Evolutionary conservation across 768 basidiomycete species (phyloP).

Genomic region (Leucocoprinus birnbaumii): DNA sequence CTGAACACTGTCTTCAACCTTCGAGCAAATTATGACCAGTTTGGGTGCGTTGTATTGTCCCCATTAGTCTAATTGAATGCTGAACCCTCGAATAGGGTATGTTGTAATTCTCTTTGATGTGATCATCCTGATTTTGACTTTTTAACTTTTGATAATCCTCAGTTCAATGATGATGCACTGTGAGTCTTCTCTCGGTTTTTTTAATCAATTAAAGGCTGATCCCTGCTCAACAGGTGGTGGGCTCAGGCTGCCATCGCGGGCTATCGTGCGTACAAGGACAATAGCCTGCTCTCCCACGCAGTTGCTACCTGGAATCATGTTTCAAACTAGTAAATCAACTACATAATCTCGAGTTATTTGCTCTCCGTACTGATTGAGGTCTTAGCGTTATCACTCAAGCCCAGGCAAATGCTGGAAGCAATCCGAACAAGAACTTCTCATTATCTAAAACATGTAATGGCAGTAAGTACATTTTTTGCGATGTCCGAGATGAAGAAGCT

Average conservation of each 20-base stretch:
- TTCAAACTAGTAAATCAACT: conserved; percentile 32
- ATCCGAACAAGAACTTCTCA: conserved; percentile 38
- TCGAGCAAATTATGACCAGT: conserved; percentile 39
- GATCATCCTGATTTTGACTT: not conserved
- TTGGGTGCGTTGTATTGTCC: conserved; percentile 24
- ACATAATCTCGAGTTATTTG: not conserved
- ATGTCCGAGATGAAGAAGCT: not conserved
- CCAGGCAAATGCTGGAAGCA: conserved; percentile 32
- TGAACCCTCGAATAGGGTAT: conserved; percentile 15
- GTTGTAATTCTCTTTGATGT: conserved; percentile 2
- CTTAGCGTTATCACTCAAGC: conserved; percentile 40
- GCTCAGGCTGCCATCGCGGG: conserved; percentile 49
- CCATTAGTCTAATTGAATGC: not conserved
- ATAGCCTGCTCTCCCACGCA: conserved; percentile 38
- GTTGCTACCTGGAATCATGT: conserved; percentile 48
- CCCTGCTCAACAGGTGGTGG: conserved; percentile 40
- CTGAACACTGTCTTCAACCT: conserved; percentile 38
- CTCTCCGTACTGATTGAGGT: not conserved
- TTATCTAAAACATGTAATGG: conserved; percentile 42
- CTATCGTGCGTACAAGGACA: conserved; percentile 44
- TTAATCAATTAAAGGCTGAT: not conserved
- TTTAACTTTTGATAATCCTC: not conserved
- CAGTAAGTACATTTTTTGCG: conserved; percentile 23
- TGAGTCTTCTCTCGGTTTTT: conserved; percentile 16
- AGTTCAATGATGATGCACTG: conserved; percentile 51